phyloP scores from a whole-genome alignment of 495 filamentous ascomycete species.

The Neurospora terricola region DNA sequence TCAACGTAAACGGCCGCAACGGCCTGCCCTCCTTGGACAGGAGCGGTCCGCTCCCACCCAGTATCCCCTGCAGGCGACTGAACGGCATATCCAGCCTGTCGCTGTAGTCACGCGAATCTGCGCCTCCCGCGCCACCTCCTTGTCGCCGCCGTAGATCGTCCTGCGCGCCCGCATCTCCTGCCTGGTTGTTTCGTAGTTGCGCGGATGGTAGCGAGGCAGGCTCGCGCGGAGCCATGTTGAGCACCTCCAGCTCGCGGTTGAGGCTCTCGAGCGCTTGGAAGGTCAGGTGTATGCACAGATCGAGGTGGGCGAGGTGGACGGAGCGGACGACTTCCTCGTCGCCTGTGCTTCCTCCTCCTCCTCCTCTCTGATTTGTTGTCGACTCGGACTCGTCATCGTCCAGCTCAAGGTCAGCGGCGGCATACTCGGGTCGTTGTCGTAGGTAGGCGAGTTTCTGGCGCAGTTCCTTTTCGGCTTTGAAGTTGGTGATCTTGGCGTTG shows the following conservation, averaged over 20 bases:
- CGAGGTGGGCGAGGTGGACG: constrained; percentile 65
- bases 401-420: constrained; percentile 19
- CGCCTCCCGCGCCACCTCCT: constrained; percentile 34
- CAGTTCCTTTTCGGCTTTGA: constrained; percentile 76
- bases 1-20: constrained; percentile 79
- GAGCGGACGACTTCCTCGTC: constrained; percentile 75
- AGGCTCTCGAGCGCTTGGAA: constrained; percentile 81
- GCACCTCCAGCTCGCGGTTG: constrained; percentile 70
- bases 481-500: constrained; percentile 76
- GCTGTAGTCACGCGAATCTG: constrained; percentile 30
- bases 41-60: constrained; percentile 53
- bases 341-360: constrained; percentile 41
- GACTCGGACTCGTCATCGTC: constrained; percentile 39
- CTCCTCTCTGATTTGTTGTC: constrained; percentile 36
- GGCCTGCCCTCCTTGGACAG: constrained; percentile 77
- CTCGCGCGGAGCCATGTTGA: constrained; percentile 54
- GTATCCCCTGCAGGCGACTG: constrained; percentile 20
- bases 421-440: constrained; percentile 32
- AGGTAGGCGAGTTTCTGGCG: constrained; percentile 64
- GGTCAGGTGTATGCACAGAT: constrained; percentile 62
- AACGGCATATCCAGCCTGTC: constrained; percentile 4
- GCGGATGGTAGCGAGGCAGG: constrained; percentile 27
- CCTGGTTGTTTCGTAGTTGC: not conserved
- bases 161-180: not conserved
- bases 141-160: constrained; percentile 19